A percentile compares a stretch with the other conserved stretches of the same genome.
Conservation (phyloP, 2,329 filamentous ascomycete species). For the Pseudogymnoascus sp. region DNA sequence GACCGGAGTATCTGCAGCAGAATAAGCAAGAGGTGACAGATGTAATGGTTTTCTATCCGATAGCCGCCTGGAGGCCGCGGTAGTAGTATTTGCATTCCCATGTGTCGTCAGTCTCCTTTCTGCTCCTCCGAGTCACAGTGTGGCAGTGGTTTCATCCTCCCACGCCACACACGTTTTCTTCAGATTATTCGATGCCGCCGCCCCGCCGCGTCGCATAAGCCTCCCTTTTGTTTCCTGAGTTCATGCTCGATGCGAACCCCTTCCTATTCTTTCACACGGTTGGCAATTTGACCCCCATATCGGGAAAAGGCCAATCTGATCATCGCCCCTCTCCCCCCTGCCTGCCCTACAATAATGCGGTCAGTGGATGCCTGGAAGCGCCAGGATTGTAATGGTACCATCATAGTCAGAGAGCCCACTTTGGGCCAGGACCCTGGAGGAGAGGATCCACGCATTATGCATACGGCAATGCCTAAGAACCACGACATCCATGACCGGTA, state of each 20-base stretch:
- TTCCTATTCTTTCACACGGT: neutral
- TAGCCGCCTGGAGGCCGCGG: constrained; percentile 7
- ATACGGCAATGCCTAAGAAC: constrained; percentile 8
- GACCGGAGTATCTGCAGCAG: neutral
- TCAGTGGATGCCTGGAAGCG: constrained; percentile 1
- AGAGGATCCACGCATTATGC: constrained; percentile 6
- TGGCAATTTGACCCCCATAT: constrained; percentile 6
- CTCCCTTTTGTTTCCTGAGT: constrained; percentile 2
- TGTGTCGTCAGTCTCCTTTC: neutral
- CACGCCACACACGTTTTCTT: neutral
- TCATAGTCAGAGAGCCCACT: neutral
- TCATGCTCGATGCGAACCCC: constrained; percentile 5
- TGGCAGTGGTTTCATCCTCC: constrained; percentile 2
- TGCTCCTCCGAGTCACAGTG: neutral
- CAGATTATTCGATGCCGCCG: neutral
- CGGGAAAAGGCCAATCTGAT: constrained; percentile 10
- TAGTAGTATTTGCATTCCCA: constrained; percentile 4
- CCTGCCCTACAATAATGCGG: constrained; percentile 6
- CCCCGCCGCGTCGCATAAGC: constrained; percentile 5
- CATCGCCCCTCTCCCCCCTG: constrained; percentile 6
- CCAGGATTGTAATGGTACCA: neutral
- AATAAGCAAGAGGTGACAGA: neutral
- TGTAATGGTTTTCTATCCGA: neutral
- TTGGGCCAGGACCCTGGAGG: constrained; percentile 1
- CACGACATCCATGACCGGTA: constrained; percentile 1